Base-by-base conservation (phyloP, 2,329 filamentous ascomycete genomes). In the Trichoderma sp. region DNA sequence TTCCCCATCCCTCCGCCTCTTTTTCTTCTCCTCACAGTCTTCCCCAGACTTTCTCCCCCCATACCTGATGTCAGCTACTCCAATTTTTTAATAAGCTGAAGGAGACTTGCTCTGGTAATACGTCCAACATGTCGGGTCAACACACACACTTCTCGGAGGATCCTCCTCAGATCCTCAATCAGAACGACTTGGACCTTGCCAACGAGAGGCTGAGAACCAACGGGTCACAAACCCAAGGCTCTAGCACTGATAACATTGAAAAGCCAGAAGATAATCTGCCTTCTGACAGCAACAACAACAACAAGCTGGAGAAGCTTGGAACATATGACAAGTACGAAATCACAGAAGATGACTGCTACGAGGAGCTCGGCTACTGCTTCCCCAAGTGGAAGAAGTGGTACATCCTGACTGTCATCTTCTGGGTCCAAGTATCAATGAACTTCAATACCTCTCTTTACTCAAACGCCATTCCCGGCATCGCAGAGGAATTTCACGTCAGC, bases 391-490 rank as follows among this genome's bases (percentile, higher is more conserved):
- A 89, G 82, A 93, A 93, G 82, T 93, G 91, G 91, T 88, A 84
- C 77, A 92, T 93, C 76, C 86, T 93, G 71, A 86, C 86, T n/a
- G 86, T 93, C 78, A 92, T 93, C 79, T 93, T 93, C 83, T 83
- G 90, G 75, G 90, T 93, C 5, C 91, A 93, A 78, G 88, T 90
- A 1, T 93, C 91, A 4, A 93, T 93, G 91, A 93, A 93, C 83
- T 92, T 93, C 84, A 93, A 93, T 82, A 92, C 91, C 4, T 91
- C 89, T 66, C 84, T 93, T 7, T 93, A 93, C 81, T 92, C 90
- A 26, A 93, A 93, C 75, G 91, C 88, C 61, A 83, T 92, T 32
- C 78, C 79, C 1, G 91, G 91, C 28, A 92, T 94, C 65, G 84
- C 87, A 0, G 83, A 90, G 24, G 86, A 94, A 73, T 96, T 93